Evolutionary conservation across 2,329 filamentous ascomycete species (phyloP).

Genomic region (Lasiodiplodia sp.): DNA sequence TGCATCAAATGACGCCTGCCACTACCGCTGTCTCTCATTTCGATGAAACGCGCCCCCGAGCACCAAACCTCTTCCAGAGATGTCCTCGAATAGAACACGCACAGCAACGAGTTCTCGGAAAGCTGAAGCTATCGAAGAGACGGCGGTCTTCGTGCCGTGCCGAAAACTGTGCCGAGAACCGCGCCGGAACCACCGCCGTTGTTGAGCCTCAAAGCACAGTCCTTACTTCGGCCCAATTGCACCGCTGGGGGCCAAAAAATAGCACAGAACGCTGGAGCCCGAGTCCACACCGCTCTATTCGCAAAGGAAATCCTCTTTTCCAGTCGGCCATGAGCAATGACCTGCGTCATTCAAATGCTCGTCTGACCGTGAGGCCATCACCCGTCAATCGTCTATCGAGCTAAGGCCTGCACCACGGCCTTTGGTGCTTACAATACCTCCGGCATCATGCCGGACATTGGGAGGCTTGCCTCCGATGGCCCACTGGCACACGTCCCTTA

Average conservation of each 20-base stretch:
- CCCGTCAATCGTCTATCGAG: background rate
- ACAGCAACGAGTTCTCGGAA: background rate
- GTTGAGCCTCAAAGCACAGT: slow-evolving; percentile 4
- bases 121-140: background rate
- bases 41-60: background rate
- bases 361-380: background rate
- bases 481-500: background rate
- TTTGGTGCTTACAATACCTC: background rate
- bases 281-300: background rate
- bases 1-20: background rate
- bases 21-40: background rate
- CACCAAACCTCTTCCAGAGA: background rate
- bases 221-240: background rate
- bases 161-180: background rate
- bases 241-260: background rate
- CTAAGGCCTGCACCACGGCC: background rate
- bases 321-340: background rate
- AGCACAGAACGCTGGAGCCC: no score
- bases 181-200: background rate
- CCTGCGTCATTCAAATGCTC: background rate
- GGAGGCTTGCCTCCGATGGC: background rate
- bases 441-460: background rate
- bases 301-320: background rate
- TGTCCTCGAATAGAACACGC: background rate
- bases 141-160: background rate